Percentiles rank a stretch among this genome's conserved stretches.
phyloP scores from a whole-genome alignment of 2,329 filamentous ascomycete genomes.

The Beauveria varroae region DNA sequence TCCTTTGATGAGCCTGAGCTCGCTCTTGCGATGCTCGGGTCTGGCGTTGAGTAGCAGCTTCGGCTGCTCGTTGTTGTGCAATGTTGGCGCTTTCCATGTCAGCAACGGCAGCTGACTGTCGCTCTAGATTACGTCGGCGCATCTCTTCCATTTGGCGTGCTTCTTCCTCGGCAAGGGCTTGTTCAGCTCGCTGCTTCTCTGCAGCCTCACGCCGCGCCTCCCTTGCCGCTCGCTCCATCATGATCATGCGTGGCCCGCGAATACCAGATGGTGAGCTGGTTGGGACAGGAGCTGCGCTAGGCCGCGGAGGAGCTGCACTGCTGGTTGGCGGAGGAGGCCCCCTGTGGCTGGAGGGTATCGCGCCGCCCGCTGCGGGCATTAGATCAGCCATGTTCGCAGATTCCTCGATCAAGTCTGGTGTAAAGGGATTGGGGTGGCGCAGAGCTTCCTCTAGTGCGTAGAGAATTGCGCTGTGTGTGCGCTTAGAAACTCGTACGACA shows the following conservation, averaged over 20 bases:
- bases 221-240: constrained; percentile 75
- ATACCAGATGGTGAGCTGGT: constrained; percentile 58
- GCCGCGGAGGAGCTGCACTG: constrained; percentile 35
- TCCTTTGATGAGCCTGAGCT: constrained; percentile 3
- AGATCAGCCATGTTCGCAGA: constrained; percentile 83
- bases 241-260: constrained; percentile 80
- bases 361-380: constrained; percentile 49
- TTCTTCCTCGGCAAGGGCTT: constrained; percentile 52
- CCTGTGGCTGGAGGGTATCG: constrained; percentile 37
- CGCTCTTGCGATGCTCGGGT: constrained; percentile 1
- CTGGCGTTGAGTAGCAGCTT: constrained; percentile 21
- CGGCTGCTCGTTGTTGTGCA: constrained; percentile 24
- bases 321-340: not conserved
- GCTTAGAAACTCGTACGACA: constrained; percentile 63
- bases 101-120: constrained; percentile 48
- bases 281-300: constrained; percentile 41
- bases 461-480: constrained; percentile 83
- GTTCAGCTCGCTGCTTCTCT: constrained; percentile 47
- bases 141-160: constrained; percentile 47
- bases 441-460: constrained; percentile 89
- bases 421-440: constrained; percentile 74
- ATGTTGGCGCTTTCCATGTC: constrained; percentile 25
- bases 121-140: constrained; percentile 50
- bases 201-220: constrained; percentile 65
- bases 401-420: constrained; percentile 77